phyloP scores from a whole-genome alignment of 768 basidiomycete genomes.

The Mrakia blollopis region DNA sequence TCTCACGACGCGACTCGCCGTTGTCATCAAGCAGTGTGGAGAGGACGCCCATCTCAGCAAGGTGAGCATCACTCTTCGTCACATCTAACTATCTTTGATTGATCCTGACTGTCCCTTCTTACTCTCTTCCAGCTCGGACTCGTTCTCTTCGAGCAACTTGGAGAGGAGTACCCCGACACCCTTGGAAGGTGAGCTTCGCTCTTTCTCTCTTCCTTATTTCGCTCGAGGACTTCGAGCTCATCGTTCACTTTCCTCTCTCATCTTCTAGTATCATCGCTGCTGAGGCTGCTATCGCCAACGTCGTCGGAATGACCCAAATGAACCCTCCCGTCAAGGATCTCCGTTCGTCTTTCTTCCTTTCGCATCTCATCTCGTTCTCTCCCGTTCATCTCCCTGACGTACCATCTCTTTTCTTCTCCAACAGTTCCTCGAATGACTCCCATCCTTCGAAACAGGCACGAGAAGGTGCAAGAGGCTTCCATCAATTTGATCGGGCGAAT shows the following conservation, averaged over 20 bases:
- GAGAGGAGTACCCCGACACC: conserved; percentile 98
- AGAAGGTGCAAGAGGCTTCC: conserved; percentile 98
- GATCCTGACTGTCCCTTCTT: not conserved
- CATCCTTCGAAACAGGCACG: conserved; percentile 97
- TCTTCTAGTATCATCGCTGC: conserved; percentile 86
- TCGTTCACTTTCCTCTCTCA: conserved; percentile 10
- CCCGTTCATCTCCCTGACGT: conserved; percentile 36
- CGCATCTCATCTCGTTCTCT: conserved; percentile 19
- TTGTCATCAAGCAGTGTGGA: conserved; percentile 98
- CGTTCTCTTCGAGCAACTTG: conserved; percentile 95
- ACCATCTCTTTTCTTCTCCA: not conserved
- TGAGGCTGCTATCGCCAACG: conserved; percentile 96
- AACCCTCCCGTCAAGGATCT: conserved; percentile 99
- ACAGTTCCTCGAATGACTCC: conserved; percentile 98
- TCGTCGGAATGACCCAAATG: conserved; percentile 99
- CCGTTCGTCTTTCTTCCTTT: conserved; percentile 55
- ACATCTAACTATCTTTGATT: not conserved
- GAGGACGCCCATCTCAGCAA: conserved; percentile 94
- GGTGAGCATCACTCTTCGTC: conserved; percentile 12
- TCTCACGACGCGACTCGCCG: conserved; percentile 86
- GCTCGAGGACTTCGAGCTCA: not conserved
- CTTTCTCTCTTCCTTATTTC: not conserved
- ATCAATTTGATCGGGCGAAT: conserved; percentile 99
- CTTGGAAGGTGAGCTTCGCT: conserved; percentile 58
- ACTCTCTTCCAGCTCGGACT: conserved; percentile 60